phyloP scores from a whole-genome alignment of 495 filamentous ascomycete genomes.

The Tirmania nivea region DNA sequence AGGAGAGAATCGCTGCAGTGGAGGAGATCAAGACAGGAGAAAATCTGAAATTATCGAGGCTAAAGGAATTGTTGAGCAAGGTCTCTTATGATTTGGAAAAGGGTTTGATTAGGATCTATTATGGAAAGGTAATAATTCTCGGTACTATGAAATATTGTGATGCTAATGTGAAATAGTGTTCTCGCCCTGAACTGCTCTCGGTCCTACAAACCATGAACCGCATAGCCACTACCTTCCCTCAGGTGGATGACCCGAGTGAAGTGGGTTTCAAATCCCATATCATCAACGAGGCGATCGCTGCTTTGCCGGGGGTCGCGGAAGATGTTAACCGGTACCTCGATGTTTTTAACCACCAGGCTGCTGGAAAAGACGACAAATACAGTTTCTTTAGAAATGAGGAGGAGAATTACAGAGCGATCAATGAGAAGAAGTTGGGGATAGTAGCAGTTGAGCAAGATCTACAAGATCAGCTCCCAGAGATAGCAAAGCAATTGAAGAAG shows the following conservation, averaged over 20 bases:
- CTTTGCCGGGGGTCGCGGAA: constrained; percentile 52
- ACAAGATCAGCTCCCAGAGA: constrained; percentile 46
- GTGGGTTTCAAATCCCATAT: constrained; percentile 52
- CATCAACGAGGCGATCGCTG: constrained; percentile 49
- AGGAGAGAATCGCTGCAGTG: constrained; percentile 70
- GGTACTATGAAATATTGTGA: neutral
- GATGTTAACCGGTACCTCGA: constrained; percentile 54
- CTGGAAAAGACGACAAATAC: constrained; percentile 76
- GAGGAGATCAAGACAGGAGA: constrained; percentile 62
- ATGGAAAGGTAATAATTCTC: constrained; percentile 40
- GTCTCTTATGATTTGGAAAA: constrained; percentile 73
- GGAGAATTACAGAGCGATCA: constrained; percentile 33
- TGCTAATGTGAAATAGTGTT: constrained; percentile 35
- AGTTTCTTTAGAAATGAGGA: constrained; percentile 77
- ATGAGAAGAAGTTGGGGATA: constrained; percentile 76
- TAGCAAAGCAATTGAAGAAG: constrained; percentile 48
- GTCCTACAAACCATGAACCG: constrained; percentile 67
- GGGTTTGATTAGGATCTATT: constrained; percentile 86
- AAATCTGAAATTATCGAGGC: constrained; percentile 44
- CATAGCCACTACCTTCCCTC: constrained; percentile 51
- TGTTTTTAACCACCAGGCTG: constrained; percentile 67
- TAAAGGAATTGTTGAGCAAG: constrained; percentile 44
- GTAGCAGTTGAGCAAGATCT: constrained; percentile 74
- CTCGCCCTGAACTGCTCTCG: constrained; percentile 67
- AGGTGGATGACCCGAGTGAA: constrained; percentile 40